Evolutionary conservation across 1,139 yeast genomes (phyloP).

Genomic region (Lizanozyma gosingica): DNA sequence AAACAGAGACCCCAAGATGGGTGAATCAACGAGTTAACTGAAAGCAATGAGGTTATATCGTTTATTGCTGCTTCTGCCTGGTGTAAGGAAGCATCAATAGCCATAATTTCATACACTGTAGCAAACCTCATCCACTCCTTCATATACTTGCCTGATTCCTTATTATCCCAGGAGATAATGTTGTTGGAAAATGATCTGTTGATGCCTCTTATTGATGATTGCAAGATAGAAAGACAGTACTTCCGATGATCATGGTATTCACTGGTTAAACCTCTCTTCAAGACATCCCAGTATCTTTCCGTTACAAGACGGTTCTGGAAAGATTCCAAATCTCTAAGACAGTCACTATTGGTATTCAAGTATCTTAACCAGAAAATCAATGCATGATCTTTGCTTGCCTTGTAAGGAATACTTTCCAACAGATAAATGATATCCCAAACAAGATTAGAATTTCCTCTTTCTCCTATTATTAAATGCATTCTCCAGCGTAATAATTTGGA

Average conservation of each 20-base stretch:
- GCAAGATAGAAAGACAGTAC: constrained; percentile 59
- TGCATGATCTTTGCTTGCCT: constrained; percentile 32
- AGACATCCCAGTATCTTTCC: constrained; percentile 47
- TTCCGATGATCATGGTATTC: constrained; percentile 64
- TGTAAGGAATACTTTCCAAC: constrained; percentile 19
- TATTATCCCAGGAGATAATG: constrained; percentile 40
- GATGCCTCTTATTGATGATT: constrained; percentile 46
- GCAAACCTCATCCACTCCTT: constrained; percentile 65
- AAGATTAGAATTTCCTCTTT: constrained; percentile 13
- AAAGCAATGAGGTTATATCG: constrained; percentile 51
- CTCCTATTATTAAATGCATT: constrained; percentile 18
- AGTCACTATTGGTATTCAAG: constrained; percentile 17
- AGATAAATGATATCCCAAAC: constrained; percentile 40
- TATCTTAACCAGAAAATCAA: constrained; percentile 50
- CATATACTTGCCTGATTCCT: constrained; percentile 20
- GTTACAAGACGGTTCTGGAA: constrained; percentile 27
- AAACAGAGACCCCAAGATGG: constrained; percentile 71
- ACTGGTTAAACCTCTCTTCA: constrained; percentile 52
- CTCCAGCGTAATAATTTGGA: constrained; percentile 44
- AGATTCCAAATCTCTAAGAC: constrained; percentile 9
- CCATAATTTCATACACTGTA: constrained; percentile 72
- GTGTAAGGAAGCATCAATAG: constrained; percentile 78
- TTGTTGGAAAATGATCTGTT: constrained; percentile 27
- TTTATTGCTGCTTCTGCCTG: constrained; percentile 73
- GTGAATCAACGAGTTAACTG: constrained; percentile 39